phyloP scores from a whole-genome alignment of 768 basidiomycete genomes.

The Tubosaeta sp. region DNA sequence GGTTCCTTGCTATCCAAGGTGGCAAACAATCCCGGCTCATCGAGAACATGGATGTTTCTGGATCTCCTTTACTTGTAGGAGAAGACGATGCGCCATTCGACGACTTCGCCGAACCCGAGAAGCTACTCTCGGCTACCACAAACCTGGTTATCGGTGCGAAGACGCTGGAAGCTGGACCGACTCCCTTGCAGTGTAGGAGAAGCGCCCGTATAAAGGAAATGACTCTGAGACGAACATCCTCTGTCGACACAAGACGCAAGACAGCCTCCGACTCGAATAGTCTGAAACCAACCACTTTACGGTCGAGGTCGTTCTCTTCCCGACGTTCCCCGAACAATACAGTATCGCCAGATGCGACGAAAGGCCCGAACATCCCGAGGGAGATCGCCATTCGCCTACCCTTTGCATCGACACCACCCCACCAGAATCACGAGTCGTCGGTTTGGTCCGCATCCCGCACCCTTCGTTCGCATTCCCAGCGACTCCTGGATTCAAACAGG shows the following conservation, averaged over 20 bases:
- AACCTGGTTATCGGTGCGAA: not conserved
- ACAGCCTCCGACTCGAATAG: not conserved
- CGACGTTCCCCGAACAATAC: not conserved
- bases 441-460: slow-evolving; percentile 16
- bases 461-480: slow-evolving; percentile 27
- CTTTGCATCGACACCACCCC: slow-evolving; percentile 19
- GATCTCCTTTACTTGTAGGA: slow-evolving; percentile 17
- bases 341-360: not conserved
- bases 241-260: not conserved
- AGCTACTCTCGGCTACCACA: not conserved
- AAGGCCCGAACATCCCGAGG: slow-evolving; percentile 3
- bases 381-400: slow-evolving; percentile 22
- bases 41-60: slow-evolving; percentile 26
- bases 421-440: not conserved
- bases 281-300: slow-evolving; percentile 10
- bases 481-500: not conserved
- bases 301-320: slow-evolving; percentile 9
- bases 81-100: not conserved
- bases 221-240: slow-evolving; percentile 11
- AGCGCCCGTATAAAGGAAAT: slow-evolving; percentile 23
- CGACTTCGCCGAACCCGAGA: not conserved
- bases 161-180: not conserved
- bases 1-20: not conserved
- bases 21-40: slow-evolving; percentile 17
- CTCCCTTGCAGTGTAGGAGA: slow-evolving; percentile 12